Evolutionary conservation across 164 flowering plant genomes (phyloP), one percentile per base, ranked within the genome.

Genomic region (grape (Vitis vinifera)): DNA sequence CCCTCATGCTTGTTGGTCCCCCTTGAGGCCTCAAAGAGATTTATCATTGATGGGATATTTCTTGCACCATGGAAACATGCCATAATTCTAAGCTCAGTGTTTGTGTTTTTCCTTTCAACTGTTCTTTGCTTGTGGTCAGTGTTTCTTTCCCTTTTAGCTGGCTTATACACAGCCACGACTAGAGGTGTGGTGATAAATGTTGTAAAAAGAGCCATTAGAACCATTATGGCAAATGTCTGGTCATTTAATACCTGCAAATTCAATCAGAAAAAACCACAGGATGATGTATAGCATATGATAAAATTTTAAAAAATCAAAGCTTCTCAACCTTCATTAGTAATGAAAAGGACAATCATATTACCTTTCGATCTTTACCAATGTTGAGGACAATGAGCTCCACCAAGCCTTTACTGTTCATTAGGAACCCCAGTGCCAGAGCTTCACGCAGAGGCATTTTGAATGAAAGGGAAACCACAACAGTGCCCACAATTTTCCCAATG

Each of bases 361-460:
- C 91, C 86, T 81, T 79, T 76, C 81, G 72, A 51, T 85, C 95
- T 69, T 86, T 89, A n/a, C 97, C 97, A 67, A 92, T 92, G 81
- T 92, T 92, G 71, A 92, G 92, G 51, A 92, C 97, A 59, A 92
- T 89, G 68, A 92, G 91, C 69, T 92, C 97, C 67, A 92, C 96
- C 80, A 92, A 73, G 6, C 98, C 97, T 77, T 91, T 92, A 6
- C 79, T 89, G 75, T 92, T 91, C 98, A 92, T 92, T 8, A 92
- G 82, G 59, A 92, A 78, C 8, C 96, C 98, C 9, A 91, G 73
- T 0, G 93, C 79, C 0, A 92, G 48, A 53, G 96, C 75, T 76
- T 92, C 98, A 0, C 68, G 59, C 2, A 65, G 30, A 12, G 92
- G 89, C 15, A 92, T 50, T 65, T 78, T 83, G 73, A 73, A 83